phyloP scores from a whole-genome alignment of 768 basidiomycete genomes.

The Panaeolus cyanescens region DNA sequence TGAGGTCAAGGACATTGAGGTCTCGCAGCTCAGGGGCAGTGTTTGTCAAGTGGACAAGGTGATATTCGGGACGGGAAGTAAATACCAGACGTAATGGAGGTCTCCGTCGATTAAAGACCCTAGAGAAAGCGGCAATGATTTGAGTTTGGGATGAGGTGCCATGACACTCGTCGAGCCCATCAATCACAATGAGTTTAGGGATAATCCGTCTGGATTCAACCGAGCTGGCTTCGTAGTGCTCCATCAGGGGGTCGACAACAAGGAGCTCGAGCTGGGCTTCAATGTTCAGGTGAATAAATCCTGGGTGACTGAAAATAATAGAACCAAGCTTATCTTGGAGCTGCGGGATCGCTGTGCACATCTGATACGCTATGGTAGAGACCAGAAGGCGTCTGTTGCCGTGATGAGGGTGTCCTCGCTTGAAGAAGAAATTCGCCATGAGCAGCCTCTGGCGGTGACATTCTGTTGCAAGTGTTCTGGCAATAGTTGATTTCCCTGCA shows the following conservation, averaged over 20 bases:
- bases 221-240: too few relatives aligned
- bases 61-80: conserved; percentile 1
- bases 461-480: neutral
- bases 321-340: neutral
- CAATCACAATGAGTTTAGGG: neutral
- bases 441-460: neutral
- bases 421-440: neutral
- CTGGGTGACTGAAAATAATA: neutral
- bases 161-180: neutral
- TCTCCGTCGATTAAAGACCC: neutral
- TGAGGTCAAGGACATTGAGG: neutral
- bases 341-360: neutral
- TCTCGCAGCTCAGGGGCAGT: neutral
- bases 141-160: neutral
- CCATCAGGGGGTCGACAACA: neutral
- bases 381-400: neutral
- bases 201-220: neutral
- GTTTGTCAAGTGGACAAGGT: neutral
- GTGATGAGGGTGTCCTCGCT: neutral
- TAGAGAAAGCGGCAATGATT: neutral
- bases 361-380: neutral
- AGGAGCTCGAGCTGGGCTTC: neutral
- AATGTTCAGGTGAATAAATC: neutral
- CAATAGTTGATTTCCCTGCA: neutral
- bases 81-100: neutral